Base-by-base conservation (phyloP, 2,329 filamentous ascomycete genomes). In the Cytospora mali region DNA sequence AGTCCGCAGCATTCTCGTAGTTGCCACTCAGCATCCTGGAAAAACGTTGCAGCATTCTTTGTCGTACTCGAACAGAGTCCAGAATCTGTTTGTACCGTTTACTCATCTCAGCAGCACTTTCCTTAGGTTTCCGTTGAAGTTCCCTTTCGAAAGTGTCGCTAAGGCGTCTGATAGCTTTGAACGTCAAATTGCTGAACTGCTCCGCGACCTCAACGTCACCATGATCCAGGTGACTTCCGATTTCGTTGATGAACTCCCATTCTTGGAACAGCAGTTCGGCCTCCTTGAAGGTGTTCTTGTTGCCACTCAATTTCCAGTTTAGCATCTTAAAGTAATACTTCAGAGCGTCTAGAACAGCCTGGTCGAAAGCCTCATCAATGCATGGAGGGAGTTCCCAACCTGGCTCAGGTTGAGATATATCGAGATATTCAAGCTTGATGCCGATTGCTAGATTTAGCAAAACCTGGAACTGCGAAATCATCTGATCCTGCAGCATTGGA, bases 281-380 rank as follows among this genome's bases (percentile, higher is more conserved):
- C 75, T 99, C 95, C 73, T 98, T 98, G 84, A 99, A 99, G 0
- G 93, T 97, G 77, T 98, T 99, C 75, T 97, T 98, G 80, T 98
- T 98, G 61, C 93, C 92, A 69, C 91, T 93, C 58, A 99, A 81
- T 75, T 98, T 98, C 92, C 93, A 98, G 73, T 98, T 97, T 51
- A 99, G 81, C 85, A 99, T 93, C 75, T 94, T 95, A 83, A 99
- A 99, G 77, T 99, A 99, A 75, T 97, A 98, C 74, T 94, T 96
- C 69, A 99, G 81, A 0, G 94, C 93, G 71, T 97, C 94, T 50
- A 99, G 78, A 11, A 98, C 92, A 21, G 96, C 92, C 35, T 89
- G 85, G 73, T 98, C 95, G 71, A 98, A 99, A 49, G 92, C 92
- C 73, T 99, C 95, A 72, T 98, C 95, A 67, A 99, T 96, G 76